phyloP scores from a whole-genome alignment of 2,329 filamentous ascomycete species.

The Sclerotinia spermophila region DNA sequence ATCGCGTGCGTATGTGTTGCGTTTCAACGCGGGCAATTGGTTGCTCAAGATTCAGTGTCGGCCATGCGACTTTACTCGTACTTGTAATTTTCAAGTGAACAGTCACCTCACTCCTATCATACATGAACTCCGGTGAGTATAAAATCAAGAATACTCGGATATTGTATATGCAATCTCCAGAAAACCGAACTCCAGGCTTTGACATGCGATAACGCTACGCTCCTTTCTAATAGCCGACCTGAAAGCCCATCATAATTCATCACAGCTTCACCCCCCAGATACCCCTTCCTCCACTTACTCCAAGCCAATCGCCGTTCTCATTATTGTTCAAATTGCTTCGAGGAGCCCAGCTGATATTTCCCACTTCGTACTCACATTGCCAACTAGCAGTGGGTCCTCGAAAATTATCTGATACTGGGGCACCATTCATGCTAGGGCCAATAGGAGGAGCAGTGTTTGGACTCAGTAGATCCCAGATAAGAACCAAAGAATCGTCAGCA shows the following conservation, averaged over 20 bases:
- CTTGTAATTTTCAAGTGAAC: not conserved
- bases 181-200: conserved; percentile 30
- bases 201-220: conserved; percentile 24
- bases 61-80: conserved; percentile 16
- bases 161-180: conserved; percentile 26
- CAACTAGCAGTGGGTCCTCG: conserved; percentile 71
- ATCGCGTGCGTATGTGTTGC: not conserved
- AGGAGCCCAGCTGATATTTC: conserved; percentile 81
- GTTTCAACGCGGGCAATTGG: not conserved
- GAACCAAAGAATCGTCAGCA: conserved; percentile 84
- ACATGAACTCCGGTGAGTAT: conserved; percentile 24
- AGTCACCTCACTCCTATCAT: conserved; percentile 21
- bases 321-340: conserved; percentile 57
- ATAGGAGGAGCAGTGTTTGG: conserved; percentile 35
- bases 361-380: conserved; percentile 84
- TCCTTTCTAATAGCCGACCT: conserved; percentile 23
- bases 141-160: conserved; percentile 25
- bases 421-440: conserved; percentile 47
- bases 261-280: conserved; percentile 61
- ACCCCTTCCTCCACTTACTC: conserved; percentile 74
- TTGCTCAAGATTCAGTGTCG: not conserved
- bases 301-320: conserved; percentile 78
- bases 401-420: conserved; percentile 51
- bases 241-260: conserved; percentile 24
- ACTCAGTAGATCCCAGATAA: conserved; percentile 91